phyloP scores from a whole-genome alignment of 345 rosid species.

The Eutrema yunnanense region DNA sequence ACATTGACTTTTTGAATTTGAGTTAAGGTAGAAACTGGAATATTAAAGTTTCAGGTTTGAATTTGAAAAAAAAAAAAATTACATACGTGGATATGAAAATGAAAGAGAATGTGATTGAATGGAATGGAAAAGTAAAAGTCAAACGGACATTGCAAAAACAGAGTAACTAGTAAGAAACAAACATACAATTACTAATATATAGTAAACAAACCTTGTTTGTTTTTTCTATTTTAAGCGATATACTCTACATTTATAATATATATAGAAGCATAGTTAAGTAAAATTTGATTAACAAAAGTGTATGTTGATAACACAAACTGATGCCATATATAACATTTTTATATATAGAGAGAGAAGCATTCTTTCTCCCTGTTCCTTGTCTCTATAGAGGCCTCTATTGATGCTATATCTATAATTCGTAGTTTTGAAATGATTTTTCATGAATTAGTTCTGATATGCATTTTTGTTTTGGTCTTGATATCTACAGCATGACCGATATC shows the following conservation, averaged over 20 bases:
- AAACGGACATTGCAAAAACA: background rate
- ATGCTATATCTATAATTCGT: background rate
- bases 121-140: background rate
- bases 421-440: background rate
- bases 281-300: background rate
- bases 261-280: background rate
- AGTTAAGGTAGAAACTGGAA: no score
- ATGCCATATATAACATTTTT: background rate
- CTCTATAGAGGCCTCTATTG: background rate
- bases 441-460: background rate
- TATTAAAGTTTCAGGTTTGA: no score
- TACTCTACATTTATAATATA: background rate
- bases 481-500: slow-evolving; percentile 20
- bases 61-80: no score
- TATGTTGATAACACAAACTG: background rate
- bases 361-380: background rate
- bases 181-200: background rate
- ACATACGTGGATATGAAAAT: background rate
- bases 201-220: background rate
- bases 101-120: background rate
- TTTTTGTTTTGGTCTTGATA: background rate
- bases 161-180: background rate
- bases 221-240: background rate
- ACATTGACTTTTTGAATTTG: background rate
- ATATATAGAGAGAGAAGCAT: no score